Evolutionary conservation across 169 alveolate genomes (phyloP).

Genomic region (Besnoitia besnoiti): DNA sequence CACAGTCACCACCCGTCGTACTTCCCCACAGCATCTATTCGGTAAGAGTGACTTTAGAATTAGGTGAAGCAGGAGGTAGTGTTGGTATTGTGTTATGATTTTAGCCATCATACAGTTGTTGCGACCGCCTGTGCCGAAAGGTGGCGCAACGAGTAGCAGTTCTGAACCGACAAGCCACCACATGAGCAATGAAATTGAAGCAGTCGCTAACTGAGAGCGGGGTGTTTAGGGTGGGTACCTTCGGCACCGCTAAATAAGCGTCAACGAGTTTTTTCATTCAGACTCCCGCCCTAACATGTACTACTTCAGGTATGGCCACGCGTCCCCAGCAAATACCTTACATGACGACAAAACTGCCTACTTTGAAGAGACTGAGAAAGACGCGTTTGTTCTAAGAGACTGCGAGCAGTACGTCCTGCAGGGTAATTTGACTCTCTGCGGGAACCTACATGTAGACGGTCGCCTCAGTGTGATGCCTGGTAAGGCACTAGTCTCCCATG

Average conservation of each 20-base stretch:
- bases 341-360: not conserved
- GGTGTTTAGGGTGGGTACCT: no score
- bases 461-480: slow-evolving; percentile 27
- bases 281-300: no score
- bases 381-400: not conserved
- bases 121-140: no score
- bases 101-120: no score
- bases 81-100: no score
- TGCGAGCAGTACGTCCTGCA: slow-evolving; percentile 13
- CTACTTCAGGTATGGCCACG: not conserved
- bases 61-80: no score
- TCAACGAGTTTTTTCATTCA: no score
- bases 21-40: not conserved
- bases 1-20: not conserved
- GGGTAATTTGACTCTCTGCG: slow-evolving; percentile 3
- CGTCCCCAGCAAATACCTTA: not conserved
- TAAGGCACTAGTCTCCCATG: not conserved
- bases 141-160: no score
- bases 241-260: no score
- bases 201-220: no score
- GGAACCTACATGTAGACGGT: slow-evolving; percentile 2
- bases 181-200: no score
- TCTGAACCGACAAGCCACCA: no score
- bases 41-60: not conserved
- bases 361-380: not conserved